Evolutionary conservation across 306 rosid species (phyloP).

Genomic region (Pterocarpus santalinus): DNA sequence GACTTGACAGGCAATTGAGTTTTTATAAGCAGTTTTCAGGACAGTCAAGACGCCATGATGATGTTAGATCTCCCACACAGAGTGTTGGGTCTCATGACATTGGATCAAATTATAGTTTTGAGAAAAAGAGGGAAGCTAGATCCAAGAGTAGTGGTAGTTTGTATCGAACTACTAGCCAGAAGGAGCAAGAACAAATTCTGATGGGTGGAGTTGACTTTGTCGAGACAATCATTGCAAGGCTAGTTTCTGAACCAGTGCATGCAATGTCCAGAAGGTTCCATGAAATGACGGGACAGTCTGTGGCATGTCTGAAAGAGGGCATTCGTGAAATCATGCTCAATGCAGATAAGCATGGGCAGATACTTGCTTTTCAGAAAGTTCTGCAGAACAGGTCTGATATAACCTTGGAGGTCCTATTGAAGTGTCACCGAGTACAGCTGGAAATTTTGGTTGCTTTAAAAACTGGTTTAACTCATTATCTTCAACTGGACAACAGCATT

Average conservation of each 20-base stretch:
- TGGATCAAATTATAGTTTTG: conserved; percentile 82
- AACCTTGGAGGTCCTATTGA: conserved; percentile 69
- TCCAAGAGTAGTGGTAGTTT: conserved; percentile 80
- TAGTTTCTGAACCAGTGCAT: conserved; percentile 79
- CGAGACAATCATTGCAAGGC: conserved; percentile 70
- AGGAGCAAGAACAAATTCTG: conserved; percentile 71
- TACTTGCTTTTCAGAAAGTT: conserved; percentile 70
- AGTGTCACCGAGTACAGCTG: conserved; percentile 79
- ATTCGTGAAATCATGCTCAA: conserved; percentile 71
- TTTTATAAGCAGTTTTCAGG: conserved; percentile 84
- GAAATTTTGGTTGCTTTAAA: conserved; percentile 91
- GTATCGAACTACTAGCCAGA: conserved; percentile 72
- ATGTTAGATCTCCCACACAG: conserved; percentile 84
- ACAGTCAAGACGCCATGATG: conserved; percentile 77
- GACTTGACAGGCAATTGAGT: conserved; percentile 89
- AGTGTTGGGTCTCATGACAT: conserved; percentile 93
- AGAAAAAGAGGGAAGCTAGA: conserved; percentile 69
- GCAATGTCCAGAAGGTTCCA: conserved; percentile 80
- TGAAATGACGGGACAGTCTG: conserved; percentile 73
- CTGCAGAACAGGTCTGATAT: conserved; percentile 83
- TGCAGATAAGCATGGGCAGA: conserved; percentile 71
- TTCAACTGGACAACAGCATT: conserved; percentile 58
- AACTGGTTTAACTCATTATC: conserved; percentile 76
- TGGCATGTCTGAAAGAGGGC: conserved; percentile 71
- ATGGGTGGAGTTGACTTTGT: conserved; percentile 74